Conservation (phyloP, 129 eudicot genomes). For the Heracleum sosnowskyi region DNA sequence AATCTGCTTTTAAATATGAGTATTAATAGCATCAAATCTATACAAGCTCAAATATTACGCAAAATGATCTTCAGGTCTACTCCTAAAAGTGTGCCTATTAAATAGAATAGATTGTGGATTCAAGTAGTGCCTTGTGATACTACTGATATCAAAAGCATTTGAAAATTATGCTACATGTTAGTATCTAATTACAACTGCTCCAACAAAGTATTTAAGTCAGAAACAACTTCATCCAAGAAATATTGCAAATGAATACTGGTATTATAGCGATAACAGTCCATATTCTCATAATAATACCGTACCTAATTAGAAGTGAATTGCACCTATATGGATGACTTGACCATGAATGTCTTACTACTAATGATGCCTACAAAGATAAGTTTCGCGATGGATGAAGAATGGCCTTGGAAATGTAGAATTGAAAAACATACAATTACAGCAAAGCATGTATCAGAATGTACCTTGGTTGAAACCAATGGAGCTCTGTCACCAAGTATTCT, state of each 20-base stretch:
- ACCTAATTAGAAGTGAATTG: background rate
- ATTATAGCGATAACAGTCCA: too few species aligned
- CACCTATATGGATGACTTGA: background rate
- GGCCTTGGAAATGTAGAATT: background rate
- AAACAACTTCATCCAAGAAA: background rate
- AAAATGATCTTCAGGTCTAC: background rate
- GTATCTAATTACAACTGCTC: background rate
- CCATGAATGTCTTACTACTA: background rate
- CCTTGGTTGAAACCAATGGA: slow-evolving; percentile 91
- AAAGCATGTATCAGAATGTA: slow-evolving; percentile 16
- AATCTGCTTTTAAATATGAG: background rate
- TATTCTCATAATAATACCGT: too few species aligned
- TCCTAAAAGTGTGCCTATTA: too few species aligned
- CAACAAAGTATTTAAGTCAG: background rate
- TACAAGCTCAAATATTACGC: background rate
- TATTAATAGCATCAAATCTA: background rate
- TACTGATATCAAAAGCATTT: too few species aligned
- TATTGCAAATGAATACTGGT: background rate
- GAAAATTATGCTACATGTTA: too few species aligned
- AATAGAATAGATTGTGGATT: background rate
- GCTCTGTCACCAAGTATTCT: slow-evolving; percentile 85
- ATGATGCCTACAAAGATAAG: background rate
- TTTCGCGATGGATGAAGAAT: background rate
- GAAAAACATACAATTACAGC: background rate
- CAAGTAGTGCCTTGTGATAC: background rate